Base-by-base conservation (phyloP, 441 rosid genomes). In the Mallotus japonicus region DNA sequence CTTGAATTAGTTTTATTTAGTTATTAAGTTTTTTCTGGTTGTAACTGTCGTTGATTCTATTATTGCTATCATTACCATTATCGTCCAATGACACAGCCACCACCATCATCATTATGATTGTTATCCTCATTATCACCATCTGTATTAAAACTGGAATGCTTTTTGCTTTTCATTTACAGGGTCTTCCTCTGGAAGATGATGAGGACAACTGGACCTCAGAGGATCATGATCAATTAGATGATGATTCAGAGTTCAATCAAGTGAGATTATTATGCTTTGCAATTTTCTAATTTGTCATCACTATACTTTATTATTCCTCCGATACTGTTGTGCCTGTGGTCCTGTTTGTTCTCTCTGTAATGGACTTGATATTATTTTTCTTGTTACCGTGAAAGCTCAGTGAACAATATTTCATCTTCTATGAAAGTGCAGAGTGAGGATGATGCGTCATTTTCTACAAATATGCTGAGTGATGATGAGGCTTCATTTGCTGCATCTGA, bases 391-490 rank as follows among this genome's bases (percentile, higher is more conserved):
- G 49, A 32, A 24, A 11, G 57, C 71, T 60, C 42, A 65, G 50
- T 60, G 8, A 65, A 58, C 68, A 73, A 15, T 74, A 64, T 72
- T 54, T 24, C 60, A 24, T 65, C 24, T 46, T 64, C 22, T 62
- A 24, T 74, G 67, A 17, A 20, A 73, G 0, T 84, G 76, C 85
- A 93, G 95, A 87, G 85, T 65, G 76, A 89, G 62, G 90, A 86
- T 73, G 81, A 83, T 67, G 85, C 71, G 44, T 54, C 84, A 1
- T 75, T 15, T 24, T 62, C 73, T 44, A 44, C 55, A 87, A 58
- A 59, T 83, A 88, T 58, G 63, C 64, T 22, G 81, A 81, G 42
- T 8, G 81, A 79, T 53, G 85, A 74, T 0, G 73, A 83, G 65
- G 85, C 71, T 53, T 54, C 84, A 1, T 75, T 17, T 24, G 85